Evolutionary conservation across 108 stramenopile species (phyloP), one percentile per base, ranked within the genome.

Genomic region (Aureococcus anophagefferens): DNA sequence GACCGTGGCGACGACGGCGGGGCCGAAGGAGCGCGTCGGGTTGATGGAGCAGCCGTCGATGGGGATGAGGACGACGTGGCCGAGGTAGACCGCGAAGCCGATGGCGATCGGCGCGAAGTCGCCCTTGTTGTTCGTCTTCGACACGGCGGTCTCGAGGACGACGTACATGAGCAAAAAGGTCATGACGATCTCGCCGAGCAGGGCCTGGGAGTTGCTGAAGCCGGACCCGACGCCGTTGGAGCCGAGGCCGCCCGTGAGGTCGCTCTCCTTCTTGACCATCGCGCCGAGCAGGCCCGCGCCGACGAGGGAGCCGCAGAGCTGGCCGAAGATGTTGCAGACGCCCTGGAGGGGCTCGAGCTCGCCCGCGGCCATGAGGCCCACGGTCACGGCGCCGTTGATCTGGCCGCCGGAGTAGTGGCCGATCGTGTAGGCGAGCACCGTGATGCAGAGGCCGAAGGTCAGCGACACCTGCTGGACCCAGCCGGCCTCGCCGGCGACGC

Each of bases 1-100:
- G 21, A 16, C 5, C 28, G 5, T 14, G 14, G 73, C 7, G 28
- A 67, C 66, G 28, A 74, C 7, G 15, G 73, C 65, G 18, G 73
- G 73, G 34, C 73, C 73, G 33, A 74, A 68, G 65, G 73, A 74
- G 17, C 73, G 73, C 35, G 73, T 74, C 35, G 73, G 73, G 67
- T 74, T 74, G 66, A 74, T 67, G 29, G 66, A 68, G 73, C 73
- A 74, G 29, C 73, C 73, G 66, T 74, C 73, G 51, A 74, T 36
- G 51, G 73, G 73, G 34, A 74, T 34, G 25, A 74, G 73, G 33
- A 74, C 17, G 9, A 36, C 4, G 67, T 74, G 73, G 67, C 65
- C 73, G 18, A 68, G 5, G 63, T 35, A 66, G 21, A 74, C 73
- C 32, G 73, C 63, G 25, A 59, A 59, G 17, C 51, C 51, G 65